Evolutionary conservation across 1,139 yeast genomes (phyloP), one percentile per base, ranked within the genome.

Genomic region (Nematodospora anomalae): DNA sequence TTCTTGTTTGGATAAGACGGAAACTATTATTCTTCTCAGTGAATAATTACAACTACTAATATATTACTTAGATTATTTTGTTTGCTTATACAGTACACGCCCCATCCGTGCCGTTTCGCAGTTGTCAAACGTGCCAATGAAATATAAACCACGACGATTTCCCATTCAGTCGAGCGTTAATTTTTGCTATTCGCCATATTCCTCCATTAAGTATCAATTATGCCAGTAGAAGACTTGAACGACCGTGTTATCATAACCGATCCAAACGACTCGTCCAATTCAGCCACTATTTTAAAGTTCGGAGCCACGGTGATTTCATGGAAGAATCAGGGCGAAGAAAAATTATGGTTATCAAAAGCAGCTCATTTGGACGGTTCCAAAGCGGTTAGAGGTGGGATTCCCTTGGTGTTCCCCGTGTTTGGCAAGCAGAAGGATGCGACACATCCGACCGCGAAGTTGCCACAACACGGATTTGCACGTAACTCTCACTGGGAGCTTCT

Each of bases 391-490:
- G 98, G 98, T 43, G 98, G 98, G 34, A 86, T 92, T 37, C 98
- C 98, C 9, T 70, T 92, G 21, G 97, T 90, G 2, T 92, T 92
- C 74, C 98, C 97, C 2, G 82, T 89, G 6, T 92, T 92, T 60
- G 97, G 98, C 42, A 88, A 86, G 57, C 71, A 44, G 58, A 69
- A 47, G 66, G 53, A 59, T 28, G 54, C 51, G 31, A 16, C 41
- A 4, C 73, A 67, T 42, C 65, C 74, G 20, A 67, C 76, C 2
- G 55, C 42, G 44, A 50, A 55, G 25, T 75, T 92, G 49, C 97
- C 97, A 10, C 97, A 92, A 64, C 98, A 92, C 57, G 98, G 98
- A 2, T 86, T 92, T 64, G 97, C 96, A 11, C 75, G 98, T 59
- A 84, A 77, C 58, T 80, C 92, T 4, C 65, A 71, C 4, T 92